Base-by-base conservation (phyloP, 495 filamentous ascomycete species). In the Talaromyces ruber region DNA sequence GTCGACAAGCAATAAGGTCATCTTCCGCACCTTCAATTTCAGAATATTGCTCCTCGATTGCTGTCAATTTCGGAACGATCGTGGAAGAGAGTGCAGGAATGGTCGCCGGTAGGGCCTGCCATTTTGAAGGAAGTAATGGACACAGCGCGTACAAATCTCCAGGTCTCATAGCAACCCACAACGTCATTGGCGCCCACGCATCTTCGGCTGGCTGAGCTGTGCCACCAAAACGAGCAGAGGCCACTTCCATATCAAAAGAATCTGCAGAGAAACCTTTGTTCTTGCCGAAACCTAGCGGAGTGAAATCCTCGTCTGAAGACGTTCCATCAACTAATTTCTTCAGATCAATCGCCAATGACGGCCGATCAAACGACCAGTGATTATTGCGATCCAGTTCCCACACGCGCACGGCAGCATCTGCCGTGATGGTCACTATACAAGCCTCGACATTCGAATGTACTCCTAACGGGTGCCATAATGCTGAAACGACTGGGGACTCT, bases 91-190 rank as follows among this genome's bases (percentile, higher is more conserved):
- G 77, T 0, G 89, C 88, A 3, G 92, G 87, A 28, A 95, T 83
- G 12, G 89, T 79, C 0, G 86, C 86, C 2, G 87, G 81, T 16
- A 88, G 84, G n/a, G 88, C 86, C 56, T 88, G 80, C 91, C 91
- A 97, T 66, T 85, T 91, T 14, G 81, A 82, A 4, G 92, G 92
- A 28, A 97, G 74, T 4, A 96, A 80, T 9, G 92, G 92, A 70
- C 92, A 96, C n/a, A 97, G 74, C 7, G 91, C 90, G 65, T 97
- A 96, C 7, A 96, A 82, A 66, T 95, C 92, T 4, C 92, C 92
- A 26, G 89, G 88, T 34, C 79, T 81, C 91, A 96, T 97, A 16
- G 89, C 91, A 51, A 96, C 75, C 91, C 91, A 97, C 18, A 97
- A 75, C 2, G 92, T 95, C 91, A 94, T 96, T 14, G 90, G 80